Conservation (phyloP, 495 filamentous ascomycete species). For the Penicillium flavigenum region DNA sequence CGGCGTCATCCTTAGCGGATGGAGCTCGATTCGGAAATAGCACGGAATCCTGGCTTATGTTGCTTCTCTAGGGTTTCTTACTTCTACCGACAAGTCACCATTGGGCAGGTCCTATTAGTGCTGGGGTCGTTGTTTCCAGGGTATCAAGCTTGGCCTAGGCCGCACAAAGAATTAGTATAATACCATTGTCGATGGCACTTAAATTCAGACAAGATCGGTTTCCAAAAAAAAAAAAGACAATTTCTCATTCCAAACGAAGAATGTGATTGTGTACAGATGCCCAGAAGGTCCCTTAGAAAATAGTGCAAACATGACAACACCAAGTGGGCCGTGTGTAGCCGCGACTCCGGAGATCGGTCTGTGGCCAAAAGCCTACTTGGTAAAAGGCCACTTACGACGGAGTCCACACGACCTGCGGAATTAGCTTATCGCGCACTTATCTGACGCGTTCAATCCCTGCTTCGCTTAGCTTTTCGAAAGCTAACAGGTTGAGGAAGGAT, state of each 20-base stretch:
- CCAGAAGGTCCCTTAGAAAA: not conserved
- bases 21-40: no score
- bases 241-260: not conserved
- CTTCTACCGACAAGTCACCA: no score
- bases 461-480: conserved; percentile 1
- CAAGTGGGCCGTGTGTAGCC: conserved; percentile 19
- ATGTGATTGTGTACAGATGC: not conserved
- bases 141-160: not conserved
- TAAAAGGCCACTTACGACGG: conserved; percentile 9
- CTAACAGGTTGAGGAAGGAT: not conserved
- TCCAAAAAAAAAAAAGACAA: not conserved
- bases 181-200: not conserved
- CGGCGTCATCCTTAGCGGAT: no score
- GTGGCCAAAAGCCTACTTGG: conserved; percentile 6
- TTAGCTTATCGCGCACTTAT: conserved; percentile 19
- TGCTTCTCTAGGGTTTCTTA: no score
- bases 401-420: conserved; percentile 17
- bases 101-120: no score
- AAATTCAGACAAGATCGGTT: not conserved
- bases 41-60: no score
- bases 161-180: not conserved
- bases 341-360: conserved; percentile 14
- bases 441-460: not conserved
- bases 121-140: not conserved
- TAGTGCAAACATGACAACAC: conserved; percentile 21